Evolutionary conservation across 768 basidiomycete species (phyloP).

Genomic region (Agaricus subrufescens): DNA sequence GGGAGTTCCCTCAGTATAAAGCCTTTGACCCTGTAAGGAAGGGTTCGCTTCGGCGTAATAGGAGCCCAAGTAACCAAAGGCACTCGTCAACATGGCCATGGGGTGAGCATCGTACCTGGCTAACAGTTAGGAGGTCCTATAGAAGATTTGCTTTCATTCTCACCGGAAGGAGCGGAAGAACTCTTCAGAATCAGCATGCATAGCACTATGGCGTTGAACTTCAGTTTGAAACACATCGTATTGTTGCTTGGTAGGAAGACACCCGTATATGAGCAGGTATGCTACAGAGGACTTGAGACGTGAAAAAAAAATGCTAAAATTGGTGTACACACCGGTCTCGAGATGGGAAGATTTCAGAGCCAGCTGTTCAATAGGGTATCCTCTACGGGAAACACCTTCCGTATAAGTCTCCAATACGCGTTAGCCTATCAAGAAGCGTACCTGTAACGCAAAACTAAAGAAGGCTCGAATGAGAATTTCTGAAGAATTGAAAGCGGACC

Average conservation of each 20-base stretch:
- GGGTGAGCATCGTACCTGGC: constrained; percentile 85
- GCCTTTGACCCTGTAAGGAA: constrained; percentile 79
- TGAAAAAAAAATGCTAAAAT: background rate
- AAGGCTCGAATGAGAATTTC: background rate
- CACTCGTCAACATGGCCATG: constrained; percentile 85
- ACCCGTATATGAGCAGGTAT: constrained; percentile 87
- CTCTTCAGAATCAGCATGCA: constrained; percentile 64
- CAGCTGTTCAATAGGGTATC: constrained; percentile 91
- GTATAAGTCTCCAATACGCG: background rate
- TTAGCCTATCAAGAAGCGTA: constrained; percentile 16
- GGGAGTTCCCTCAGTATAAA: constrained; percentile 66
- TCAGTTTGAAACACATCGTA: constrained; percentile 65
- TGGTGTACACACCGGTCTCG: constrained; percentile 44
- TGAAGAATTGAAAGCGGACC: constrained; percentile 14
- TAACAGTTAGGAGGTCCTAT: background rate
- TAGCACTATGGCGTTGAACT: constrained; percentile 69
- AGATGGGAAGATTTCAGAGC: constrained; percentile 76
- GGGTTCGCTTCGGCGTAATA: constrained; percentile 89
- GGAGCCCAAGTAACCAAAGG: constrained; percentile 84
- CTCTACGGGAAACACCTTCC: constrained; percentile 37
- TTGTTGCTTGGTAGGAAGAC: constrained; percentile 62
- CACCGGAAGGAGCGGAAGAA: constrained; percentile 68
- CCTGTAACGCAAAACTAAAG: constrained; percentile 68
- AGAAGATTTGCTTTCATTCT: constrained; percentile 7
- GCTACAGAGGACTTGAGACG: constrained; percentile 26